A percentile compares a stretch with the other conserved stretches of the same genome.
These are phyloP conservation scores for Aspergillus sp. DNA, from an alignment of 2,329 filamentous ascomycete genomes.

Conservation along the genomic window DNA sequence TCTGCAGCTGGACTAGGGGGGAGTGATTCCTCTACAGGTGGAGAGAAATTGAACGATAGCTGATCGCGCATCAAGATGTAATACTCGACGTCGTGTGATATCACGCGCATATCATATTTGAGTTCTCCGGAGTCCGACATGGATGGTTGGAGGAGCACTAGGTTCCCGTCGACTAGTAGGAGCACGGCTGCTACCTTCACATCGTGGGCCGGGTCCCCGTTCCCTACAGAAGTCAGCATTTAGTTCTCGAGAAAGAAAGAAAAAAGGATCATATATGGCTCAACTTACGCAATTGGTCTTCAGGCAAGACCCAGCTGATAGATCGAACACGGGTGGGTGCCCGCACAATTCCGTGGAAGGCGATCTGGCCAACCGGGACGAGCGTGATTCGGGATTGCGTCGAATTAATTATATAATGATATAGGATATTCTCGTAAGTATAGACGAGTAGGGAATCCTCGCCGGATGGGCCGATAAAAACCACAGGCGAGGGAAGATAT, in stretches of 20 bases:
- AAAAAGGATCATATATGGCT: neutral
- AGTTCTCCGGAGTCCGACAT: conserved; percentile 77
- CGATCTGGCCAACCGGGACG: conserved; percentile 95
- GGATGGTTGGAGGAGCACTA: conserved; percentile 87
- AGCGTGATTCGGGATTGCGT: conserved; percentile 71
- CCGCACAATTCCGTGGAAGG: conserved; percentile 92
- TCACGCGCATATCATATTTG: conserved; percentile 97
- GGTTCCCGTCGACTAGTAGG: conserved; percentile 95
- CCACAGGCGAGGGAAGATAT: conserved; percentile 78
- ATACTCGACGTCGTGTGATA: conserved; percentile 94
- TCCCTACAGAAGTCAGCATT: conserved; percentile 46
- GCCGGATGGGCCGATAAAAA: conserved; percentile 83
- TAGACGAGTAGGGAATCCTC: conserved; percentile 95
- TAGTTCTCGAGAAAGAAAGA: no score
- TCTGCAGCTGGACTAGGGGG: conserved; percentile 52
- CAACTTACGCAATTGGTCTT: conserved; percentile 72
- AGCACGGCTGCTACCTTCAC: conserved; percentile 90
- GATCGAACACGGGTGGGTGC: conserved; percentile 89
- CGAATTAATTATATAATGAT: conserved; percentile 86
- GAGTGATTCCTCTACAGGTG: conserved; percentile 47
- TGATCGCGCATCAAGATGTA: conserved; percentile 92
- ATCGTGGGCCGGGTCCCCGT: conserved; percentile 93
- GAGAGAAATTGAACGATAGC: conserved; percentile 51
- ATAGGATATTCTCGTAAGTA: conserved; percentile 92
- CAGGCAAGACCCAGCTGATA: conserved; percentile 92